Base-by-base conservation (phyloP, 768 basidiomycete genomes). In the Dictyophora rubrovolvata region DNA sequence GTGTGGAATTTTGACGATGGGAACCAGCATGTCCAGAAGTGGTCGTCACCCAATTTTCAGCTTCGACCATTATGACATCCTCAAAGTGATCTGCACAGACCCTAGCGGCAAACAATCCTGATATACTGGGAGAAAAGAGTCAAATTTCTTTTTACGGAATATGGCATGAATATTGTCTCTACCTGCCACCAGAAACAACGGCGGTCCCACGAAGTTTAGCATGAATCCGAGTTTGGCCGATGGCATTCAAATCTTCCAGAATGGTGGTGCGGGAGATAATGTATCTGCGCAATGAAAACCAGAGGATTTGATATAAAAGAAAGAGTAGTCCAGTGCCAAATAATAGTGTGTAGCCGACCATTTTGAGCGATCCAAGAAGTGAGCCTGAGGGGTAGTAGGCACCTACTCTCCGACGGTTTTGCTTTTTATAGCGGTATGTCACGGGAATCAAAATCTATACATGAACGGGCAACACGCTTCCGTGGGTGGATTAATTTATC, bases 21-120 rank as follows among this genome's bases (percentile, higher is more conserved):
- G 11, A 37, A 54, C 35, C 56, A 11, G 5, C 28, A n/a, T 33
- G 21, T 20, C 47, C 66, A 14, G 62, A 63, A 37, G 63, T 54
- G 10, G 58, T 63, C 16, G 49, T 51, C 7, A 65, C 23, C 67
- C 68, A 66, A 28, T 42, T 61, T 54, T 70, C 69, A 16, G 54
- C 59, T 46, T 70, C 69, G 20, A 70, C 61, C 11, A 70, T 63
- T 14, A 70, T 35, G 51, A 70, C 69, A 14, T 62, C 50, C 42
- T 68, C 63, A 54, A 68, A 70, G 56, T 69, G 68, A 53, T 67
- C 63, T 9, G 63, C 56, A 49, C 69, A 70, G 10, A 68, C 65
- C n/a, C 67, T 60, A 0, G 69, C 69, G 1, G 68, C 53, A 5
- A 69, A 53, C 17, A 70, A 59, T 18, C 69, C 69, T 8, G 64